Evolutionary conservation across 1,284 basidiomycete species (phyloP).

Genomic region (Puccinia hordei): DNA sequence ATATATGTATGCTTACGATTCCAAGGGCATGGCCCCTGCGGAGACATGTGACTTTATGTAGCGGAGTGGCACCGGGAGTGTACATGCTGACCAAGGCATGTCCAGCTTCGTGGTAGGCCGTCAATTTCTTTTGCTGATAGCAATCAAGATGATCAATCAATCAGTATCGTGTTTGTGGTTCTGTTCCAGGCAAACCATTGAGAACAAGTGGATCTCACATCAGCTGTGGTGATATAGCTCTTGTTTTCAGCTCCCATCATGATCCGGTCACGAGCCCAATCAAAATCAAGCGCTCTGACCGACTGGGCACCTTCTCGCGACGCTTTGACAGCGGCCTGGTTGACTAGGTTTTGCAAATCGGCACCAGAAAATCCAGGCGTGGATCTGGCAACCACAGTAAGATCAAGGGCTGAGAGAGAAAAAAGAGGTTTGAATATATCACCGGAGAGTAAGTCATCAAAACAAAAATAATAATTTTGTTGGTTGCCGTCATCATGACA

Average conservation of each 20-base stretch:
- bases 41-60: conserved; percentile 94
- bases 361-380: conserved; percentile 89
- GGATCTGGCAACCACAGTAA: conserved; percentile 80
- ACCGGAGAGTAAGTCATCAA: neutral
- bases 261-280: conserved; percentile 93
- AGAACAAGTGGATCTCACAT: conserved; percentile 65
- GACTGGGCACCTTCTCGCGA: conserved; percentile 74
- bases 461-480: neutral
- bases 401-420: conserved; percentile 68
- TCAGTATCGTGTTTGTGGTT: neutral
- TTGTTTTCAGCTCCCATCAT: conserved; percentile 91
- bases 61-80: conserved; percentile 86
- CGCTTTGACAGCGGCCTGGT: conserved; percentile 88
- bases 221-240: conserved; percentile 80
- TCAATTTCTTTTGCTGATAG: conserved; percentile 61
- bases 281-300: conserved; percentile 79
- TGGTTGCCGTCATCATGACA: neutral
- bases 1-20: conserved; percentile 66
- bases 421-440: neutral
- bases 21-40: conserved; percentile 90
- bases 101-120: conserved; percentile 94
- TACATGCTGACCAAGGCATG: conserved; percentile 87
- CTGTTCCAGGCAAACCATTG: conserved; percentile 59
- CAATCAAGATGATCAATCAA: neutral
- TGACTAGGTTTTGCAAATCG: conserved; percentile 89